Conservation (phyloP, 2,329 filamentous ascomycete species). For the Intubia oerlemansii region DNA sequence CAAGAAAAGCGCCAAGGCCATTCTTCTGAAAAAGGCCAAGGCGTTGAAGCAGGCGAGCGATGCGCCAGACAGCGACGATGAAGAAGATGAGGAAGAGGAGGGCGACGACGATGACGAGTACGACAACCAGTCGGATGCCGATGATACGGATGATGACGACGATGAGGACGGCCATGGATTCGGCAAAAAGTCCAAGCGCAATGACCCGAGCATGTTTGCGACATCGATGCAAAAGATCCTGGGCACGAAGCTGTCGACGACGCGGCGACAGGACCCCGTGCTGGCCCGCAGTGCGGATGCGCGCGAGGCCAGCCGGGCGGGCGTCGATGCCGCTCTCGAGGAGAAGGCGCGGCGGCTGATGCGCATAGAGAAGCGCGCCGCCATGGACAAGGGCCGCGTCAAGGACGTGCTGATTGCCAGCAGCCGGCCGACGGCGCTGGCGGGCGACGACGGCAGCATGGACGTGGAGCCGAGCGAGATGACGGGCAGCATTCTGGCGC, state of each 20-base stretch:
- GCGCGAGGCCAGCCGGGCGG: slow-evolving; percentile 46
- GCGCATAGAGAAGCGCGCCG: slow-evolving; percentile 57
- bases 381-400: slow-evolving; percentile 69
- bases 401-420: slow-evolving; percentile 56
- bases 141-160: slow-evolving; percentile 14
- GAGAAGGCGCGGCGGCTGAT: slow-evolving; percentile 60
- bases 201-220: slow-evolving; percentile 79
- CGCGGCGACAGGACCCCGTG: slow-evolving; percentile 76
- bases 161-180: neutral
- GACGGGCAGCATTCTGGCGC: slow-evolving; percentile 36
- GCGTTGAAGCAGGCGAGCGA: slow-evolving; percentile 2
- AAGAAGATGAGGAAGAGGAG: slow-evolving; percentile 13
- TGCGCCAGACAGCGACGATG: slow-evolving; percentile 13
- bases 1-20: neutral
- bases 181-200: slow-evolving; percentile 52
- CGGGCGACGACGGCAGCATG: slow-evolving; percentile 14
- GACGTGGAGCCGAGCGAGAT: slow-evolving; percentile 20
- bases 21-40: no score
- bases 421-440: slow-evolving; percentile 5
- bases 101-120: slow-evolving; percentile 13
- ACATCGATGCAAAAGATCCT: slow-evolving; percentile 88
- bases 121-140: slow-evolving; percentile 14
- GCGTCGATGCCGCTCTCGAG: slow-evolving; percentile 60
- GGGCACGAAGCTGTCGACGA: slow-evolving; percentile 63
- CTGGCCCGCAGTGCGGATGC: slow-evolving; percentile 63